These are phyloP conservation scores for Adansonia digitata DNA, from an alignment of 345 rosid genomes.

Conservation along the genomic window DNA sequence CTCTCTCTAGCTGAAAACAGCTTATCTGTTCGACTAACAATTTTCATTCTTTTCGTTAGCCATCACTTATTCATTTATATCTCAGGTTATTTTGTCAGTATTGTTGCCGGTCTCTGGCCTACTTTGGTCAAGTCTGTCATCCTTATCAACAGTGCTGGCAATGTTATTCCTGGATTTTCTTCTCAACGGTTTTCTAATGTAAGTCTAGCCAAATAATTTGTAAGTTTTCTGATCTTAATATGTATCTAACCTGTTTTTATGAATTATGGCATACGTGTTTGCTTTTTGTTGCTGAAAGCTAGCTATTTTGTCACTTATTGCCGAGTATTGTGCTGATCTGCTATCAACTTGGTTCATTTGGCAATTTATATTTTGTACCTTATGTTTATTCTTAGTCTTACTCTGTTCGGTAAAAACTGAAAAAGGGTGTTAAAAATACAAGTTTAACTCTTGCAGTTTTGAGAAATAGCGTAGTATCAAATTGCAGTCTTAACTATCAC, in stretches of 20 bases:
- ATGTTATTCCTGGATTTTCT: constrained; percentile 55
- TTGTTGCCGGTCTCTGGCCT: constrained; percentile 67
- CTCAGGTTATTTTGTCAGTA: constrained; percentile 69
- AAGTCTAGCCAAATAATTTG: constrained; percentile 19
- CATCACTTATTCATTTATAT: constrained; percentile 10
- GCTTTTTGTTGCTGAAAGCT: not conserved
- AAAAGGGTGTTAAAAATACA: not conserved
- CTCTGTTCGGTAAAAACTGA: not conserved
- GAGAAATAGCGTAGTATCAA: not conserved
- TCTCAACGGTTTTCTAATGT: constrained; percentile 42
- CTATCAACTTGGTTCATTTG: not conserved
- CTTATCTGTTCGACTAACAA: not conserved
- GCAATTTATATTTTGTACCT: not conserved
- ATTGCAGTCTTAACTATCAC: not conserved
- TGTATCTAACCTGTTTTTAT: not conserved
- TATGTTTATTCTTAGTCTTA: not conserved
- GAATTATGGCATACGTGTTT: not conserved
- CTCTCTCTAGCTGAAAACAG: not conserved
- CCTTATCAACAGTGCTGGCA: constrained; percentile 77
- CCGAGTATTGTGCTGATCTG: not conserved
- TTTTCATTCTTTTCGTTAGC: constrained; percentile 1
- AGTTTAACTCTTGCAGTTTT: not conserved
- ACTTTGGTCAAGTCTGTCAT: constrained; percentile 54
- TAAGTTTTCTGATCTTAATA: constrained; percentile 4
- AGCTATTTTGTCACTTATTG: not conserved